Conservation (phyloP, 441 rosid genomes). For the Omphalea diandra region DNA sequence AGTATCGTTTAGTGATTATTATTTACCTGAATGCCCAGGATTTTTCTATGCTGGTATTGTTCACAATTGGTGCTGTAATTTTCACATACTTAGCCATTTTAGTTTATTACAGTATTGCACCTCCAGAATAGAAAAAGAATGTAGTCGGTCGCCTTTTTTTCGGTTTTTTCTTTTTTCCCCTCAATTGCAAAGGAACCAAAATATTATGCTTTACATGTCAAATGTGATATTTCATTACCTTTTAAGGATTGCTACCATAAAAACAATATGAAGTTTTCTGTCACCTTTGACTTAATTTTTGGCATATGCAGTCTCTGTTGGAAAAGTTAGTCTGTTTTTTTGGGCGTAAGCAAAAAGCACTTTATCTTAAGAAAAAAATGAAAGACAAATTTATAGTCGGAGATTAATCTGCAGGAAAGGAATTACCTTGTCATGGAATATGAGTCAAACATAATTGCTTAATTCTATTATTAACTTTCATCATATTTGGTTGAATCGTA, state of each 20-base stretch:
- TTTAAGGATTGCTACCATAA: background rate
- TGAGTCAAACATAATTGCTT: background rate
- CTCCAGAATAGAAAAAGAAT: background rate
- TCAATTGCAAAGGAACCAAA: background rate
- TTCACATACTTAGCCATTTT: background rate
- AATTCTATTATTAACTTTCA: background rate
- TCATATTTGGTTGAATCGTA: slow-evolving; percentile 24
- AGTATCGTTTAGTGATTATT: background rate
- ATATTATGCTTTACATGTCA: background rate
- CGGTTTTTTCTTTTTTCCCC: background rate
- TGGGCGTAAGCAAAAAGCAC: background rate
- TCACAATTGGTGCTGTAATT: background rate
- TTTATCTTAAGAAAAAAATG: background rate
- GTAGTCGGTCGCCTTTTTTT: background rate
- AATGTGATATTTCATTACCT: background rate
- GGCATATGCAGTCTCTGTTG: background rate
- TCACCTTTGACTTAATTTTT: background rate
- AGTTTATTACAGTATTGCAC: background rate
- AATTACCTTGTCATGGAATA: background rate
- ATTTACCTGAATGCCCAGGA: background rate
- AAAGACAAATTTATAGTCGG: background rate
- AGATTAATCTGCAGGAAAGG: background rate
- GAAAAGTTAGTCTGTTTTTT: background rate
- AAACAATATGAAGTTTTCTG: background rate
- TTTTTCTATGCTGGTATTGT: background rate